Conservation (phyloP, 305 asterid genomes). For the Fraxinus greggii region DNA sequence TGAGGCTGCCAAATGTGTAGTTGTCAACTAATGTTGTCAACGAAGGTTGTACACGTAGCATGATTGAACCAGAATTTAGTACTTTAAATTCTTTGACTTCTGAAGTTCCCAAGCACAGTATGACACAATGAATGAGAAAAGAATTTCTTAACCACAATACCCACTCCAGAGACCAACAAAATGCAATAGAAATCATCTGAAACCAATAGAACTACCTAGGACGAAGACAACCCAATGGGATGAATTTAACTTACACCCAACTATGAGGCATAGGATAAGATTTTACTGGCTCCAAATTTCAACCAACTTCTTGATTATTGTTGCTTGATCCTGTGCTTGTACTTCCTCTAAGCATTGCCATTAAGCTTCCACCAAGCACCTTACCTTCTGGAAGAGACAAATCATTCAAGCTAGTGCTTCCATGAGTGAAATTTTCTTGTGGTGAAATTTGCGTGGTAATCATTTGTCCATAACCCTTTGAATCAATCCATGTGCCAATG, state of each 20-base stretch:
- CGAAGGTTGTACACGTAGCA: no score
- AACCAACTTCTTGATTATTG: constrained; percentile 3
- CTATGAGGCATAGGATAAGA: constrained; percentile 5
- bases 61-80: background rate
- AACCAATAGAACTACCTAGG: background rate
- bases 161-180: background rate
- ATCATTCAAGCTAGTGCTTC: constrained; percentile 25
- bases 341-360: constrained; percentile 45
- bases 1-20: no score
- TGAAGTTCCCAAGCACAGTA: background rate
- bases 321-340: background rate
- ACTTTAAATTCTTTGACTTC: background rate
- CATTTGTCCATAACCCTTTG: constrained; percentile 14
- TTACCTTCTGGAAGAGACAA: constrained; percentile 67
- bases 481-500: constrained; percentile 19
- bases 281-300: background rate
- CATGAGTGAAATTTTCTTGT: background rate
- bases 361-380: constrained; percentile 72
- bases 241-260: background rate
- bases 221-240: background rate
- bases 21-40: no score
- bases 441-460: constrained; percentile 4
- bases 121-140: background rate
- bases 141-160: background rate
- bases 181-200: background rate